phyloP scores from a whole-genome alignment of 441 rosid species.

The Croton laevigatus region DNA sequence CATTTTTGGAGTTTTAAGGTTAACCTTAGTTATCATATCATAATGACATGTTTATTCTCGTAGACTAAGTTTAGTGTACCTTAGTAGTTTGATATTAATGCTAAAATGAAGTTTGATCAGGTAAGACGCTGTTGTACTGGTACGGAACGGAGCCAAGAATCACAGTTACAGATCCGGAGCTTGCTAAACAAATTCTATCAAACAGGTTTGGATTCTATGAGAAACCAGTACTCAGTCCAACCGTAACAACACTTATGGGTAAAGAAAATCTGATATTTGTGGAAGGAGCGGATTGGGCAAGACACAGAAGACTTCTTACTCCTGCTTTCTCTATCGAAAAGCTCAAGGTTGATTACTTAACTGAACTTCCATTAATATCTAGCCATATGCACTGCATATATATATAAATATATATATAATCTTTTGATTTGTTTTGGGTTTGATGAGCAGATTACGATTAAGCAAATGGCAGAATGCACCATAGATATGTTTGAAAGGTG shows the following conservation, averaged over 20 bases:
- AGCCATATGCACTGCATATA: too few relatives aligned
- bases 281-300: slow-evolving; percentile 39
- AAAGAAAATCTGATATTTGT: neutral
- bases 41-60: neutral
- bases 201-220: slow-evolving; percentile 14
- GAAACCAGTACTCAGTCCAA: neutral
- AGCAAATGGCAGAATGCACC: slow-evolving; percentile 28
- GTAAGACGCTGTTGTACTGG: slow-evolving; percentile 5
- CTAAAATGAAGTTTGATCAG: neutral
- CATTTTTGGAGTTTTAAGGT: too few relatives aligned
- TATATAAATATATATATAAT: neutral
- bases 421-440: neutral
- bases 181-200: slow-evolving; percentile 16
- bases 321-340: slow-evolving; percentile 43
- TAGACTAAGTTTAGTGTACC: neutral
- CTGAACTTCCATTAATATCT: too few relatives aligned
- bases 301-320: slow-evolving; percentile 37
- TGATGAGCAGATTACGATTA: slow-evolving; percentile 23
- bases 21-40: neutral
- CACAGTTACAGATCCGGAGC: slow-evolving; percentile 1
- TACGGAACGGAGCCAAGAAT: neutral
- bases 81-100: neutral
- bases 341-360: slow-evolving; percentile 33
- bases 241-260: neutral
- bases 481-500: slow-evolving; percentile 34